Percentiles rank a stretch among this genome's conserved stretches.
phyloP scores from a whole-genome alignment of 768 basidiomycete genomes.

The Dendrothele bispora region DNA sequence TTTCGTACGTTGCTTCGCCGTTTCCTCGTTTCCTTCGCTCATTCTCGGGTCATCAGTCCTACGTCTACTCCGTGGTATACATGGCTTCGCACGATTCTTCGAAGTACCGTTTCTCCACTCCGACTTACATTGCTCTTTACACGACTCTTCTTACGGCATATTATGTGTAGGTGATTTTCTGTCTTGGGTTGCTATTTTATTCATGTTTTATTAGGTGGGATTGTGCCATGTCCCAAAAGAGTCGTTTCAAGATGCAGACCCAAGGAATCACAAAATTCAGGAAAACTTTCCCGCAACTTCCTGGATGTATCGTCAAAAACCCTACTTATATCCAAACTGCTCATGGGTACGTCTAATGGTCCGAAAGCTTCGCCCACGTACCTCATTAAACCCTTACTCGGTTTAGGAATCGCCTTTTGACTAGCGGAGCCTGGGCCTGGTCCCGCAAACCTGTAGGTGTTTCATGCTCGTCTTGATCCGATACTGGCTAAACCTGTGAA shows the following conservation, averaged over 20 bases:
- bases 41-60: slow-evolving; percentile 54
- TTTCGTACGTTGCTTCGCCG: slow-evolving; percentile 55
- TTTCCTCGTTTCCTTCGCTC: background rate
- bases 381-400: background rate
- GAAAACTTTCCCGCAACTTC: slow-evolving; percentile 92
- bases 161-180: slow-evolving; percentile 60
- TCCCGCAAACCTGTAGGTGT: slow-evolving; percentile 87
- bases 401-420: slow-evolving; percentile 81
- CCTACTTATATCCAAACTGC: slow-evolving; percentile 92
- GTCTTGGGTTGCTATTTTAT: slow-evolving; percentile 1
- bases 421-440: slow-evolving; percentile 92
- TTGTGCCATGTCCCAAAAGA: slow-evolving; percentile 94
- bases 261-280: slow-evolving; percentile 85
- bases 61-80: slow-evolving; percentile 96
- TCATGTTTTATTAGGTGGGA: slow-evolving; percentile 65
- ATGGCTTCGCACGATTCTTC: slow-evolving; percentile 94
- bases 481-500: background rate
- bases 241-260: slow-evolving; percentile 95
- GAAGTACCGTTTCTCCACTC: slow-evolving; percentile 83
- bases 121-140: slow-evolving; percentile 71
- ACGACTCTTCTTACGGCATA: slow-evolving; percentile 79
- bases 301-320: slow-evolving; percentile 77
- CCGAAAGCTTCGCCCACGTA: background rate
- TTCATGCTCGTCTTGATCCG: background rate
- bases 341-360: slow-evolving; percentile 63